Evolutionary conservation across 768 basidiomycete species (phyloP).

Genomic region (Boletus sensibilis): DNA sequence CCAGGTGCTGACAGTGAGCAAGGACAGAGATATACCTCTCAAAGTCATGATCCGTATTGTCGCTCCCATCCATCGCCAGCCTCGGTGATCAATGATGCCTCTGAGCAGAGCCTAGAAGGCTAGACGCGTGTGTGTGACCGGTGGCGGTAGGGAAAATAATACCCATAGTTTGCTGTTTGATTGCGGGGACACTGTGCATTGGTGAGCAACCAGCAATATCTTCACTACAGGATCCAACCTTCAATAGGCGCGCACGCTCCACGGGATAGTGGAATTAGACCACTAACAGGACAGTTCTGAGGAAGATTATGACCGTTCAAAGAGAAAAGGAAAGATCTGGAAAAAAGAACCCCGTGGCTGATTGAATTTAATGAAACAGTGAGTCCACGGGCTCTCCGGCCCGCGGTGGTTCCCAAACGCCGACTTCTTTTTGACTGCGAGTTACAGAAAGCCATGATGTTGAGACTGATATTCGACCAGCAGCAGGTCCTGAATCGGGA

Average conservation of each 20-base stretch:
- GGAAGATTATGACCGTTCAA: background rate
- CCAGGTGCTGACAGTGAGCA: no score
- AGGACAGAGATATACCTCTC: background rate
- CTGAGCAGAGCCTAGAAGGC: conserved; percentile 1
- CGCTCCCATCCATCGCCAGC: background rate
- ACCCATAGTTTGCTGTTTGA: background rate
- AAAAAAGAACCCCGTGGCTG: background rate
- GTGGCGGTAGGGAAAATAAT: conserved; percentile 14
- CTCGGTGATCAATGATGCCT: background rate
- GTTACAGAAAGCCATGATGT: conserved; percentile 3
- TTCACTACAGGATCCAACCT: conserved; percentile 17
- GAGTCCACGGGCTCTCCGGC: background rate
- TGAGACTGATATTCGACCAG: background rate
- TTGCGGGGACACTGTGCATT: conserved; percentile 1
- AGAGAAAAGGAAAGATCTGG: background rate
- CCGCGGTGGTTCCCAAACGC: background rate
- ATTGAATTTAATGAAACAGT: background rate
- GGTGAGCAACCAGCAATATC: conserved; percentile 10
- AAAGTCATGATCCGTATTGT: background rate
- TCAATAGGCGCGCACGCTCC: background rate
- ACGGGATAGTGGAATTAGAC: background rate
- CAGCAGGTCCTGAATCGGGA: background rate
- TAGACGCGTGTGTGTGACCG: conserved; percentile 1
- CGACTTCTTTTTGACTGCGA: background rate
- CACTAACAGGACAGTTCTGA: background rate